Evolutionary conservation across 2,329 filamentous ascomycete species (phyloP).

Genomic region (Pseudopyrenochaeta lycopersici): DNA sequence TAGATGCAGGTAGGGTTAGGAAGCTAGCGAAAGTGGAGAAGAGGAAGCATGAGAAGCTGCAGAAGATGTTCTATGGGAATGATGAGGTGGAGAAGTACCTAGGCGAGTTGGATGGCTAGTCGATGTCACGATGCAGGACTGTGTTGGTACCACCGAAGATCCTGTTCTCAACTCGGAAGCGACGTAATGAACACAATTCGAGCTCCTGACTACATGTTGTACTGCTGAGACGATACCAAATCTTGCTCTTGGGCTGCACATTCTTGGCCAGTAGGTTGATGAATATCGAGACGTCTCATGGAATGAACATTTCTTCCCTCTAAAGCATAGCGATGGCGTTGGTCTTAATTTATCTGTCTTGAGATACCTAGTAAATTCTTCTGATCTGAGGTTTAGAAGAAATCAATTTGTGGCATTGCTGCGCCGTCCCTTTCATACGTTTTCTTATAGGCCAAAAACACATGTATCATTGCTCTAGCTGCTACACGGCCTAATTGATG

Average conservation of each 20-base stretch:
- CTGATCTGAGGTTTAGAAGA: too few species aligned
- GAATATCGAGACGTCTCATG: neutral
- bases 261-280: neutral
- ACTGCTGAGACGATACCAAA: neutral
- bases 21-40: slow-evolving; percentile 69
- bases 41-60: slow-evolving; percentile 69
- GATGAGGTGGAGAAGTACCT: slow-evolving; percentile 82
- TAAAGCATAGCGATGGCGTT: neutral
- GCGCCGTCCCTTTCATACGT: too few species aligned
- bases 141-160: neutral
- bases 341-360: neutral
- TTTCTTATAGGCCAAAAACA: too few species aligned
- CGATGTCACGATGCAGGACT: neutral
- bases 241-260: neutral
- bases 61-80: slow-evolving; percentile 76
- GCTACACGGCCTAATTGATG: too few species aligned
- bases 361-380: too few species aligned
- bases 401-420: too few species aligned
- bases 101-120: slow-evolving; percentile 42
- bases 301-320: neutral
- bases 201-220: neutral
- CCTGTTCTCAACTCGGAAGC: neutral
- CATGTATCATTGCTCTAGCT: too few species aligned
- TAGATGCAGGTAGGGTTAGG: slow-evolving; percentile 76
- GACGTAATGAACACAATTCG: too few species aligned